These are phyloP conservation scores for Chlorella vulgaris DNA, from an alignment of 139 green algal genomes.

Conservation along the genomic window DNA sequence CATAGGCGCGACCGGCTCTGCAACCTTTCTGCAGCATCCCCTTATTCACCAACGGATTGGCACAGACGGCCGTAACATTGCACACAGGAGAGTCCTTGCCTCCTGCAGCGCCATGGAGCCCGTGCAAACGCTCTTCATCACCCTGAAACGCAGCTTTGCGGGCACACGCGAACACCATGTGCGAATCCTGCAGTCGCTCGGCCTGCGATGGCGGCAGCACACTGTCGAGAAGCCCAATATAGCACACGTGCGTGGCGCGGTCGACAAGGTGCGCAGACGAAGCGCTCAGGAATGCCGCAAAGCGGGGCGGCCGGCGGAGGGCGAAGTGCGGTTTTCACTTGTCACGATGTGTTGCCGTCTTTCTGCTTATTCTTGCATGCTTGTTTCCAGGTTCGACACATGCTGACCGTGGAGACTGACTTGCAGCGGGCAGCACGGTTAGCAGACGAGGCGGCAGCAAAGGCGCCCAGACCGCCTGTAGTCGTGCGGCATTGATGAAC, in stretches of 20 bases:
- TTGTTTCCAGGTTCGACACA: conserved; percentile 50
- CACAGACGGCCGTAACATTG: too few relatives aligned
- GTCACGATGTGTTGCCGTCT: not conserved
- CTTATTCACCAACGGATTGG: too few relatives aligned
- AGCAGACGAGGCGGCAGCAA: conserved; percentile 39
- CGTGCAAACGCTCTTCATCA: conserved; percentile 53
- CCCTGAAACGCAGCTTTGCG: conserved; percentile 59
- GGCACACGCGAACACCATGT: conserved; percentile 51
- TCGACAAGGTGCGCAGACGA: conserved; percentile 46
- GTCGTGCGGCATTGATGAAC: conserved; percentile 34
- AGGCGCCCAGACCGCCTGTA: conserved; percentile 29
- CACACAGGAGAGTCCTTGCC: too few relatives aligned
- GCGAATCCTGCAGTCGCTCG: conserved; percentile 46
- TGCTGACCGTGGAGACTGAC: conserved; percentile 59
- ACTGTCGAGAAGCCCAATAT: conserved; percentile 49
- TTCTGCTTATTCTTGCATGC: not conserved
- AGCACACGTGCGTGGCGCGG: conserved; percentile 43
- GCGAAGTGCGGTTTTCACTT: not conserved
- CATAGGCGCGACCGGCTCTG: too few relatives aligned
- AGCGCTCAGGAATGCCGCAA: not conserved
- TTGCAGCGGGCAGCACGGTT: conserved; percentile 28
- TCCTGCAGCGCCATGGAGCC: not conserved
- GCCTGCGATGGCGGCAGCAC: conserved; percentile 48
- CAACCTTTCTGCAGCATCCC: too few relatives aligned
- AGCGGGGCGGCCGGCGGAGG: not conserved